Evolutionary conservation across 441 rosid species (phyloP), one percentile per base, ranked within the genome.

Genomic region (Cnidoscolus chayamansa): DNA sequence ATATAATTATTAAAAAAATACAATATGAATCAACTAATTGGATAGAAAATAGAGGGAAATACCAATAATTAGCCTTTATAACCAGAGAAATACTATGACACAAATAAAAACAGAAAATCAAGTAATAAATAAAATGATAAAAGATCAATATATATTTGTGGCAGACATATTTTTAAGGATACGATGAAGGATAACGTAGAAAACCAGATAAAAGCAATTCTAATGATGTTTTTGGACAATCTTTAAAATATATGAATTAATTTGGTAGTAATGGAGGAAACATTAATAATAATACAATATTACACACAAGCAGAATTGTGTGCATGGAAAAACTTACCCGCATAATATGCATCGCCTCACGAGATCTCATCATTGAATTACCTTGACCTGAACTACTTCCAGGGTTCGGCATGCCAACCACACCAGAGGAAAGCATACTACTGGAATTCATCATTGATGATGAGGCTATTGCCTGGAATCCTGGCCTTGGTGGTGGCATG

Each of bases 401-500:
- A 77, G 89, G 76, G 78, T 79, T 87, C 76, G 90, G 86, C 82
- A 91, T 80, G 78, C 96, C 97, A 61, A 67, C 92, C 86, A 83
- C 73, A 72, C 86, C 80, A 76, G 97, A 82, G 75, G 99, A 83
- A 78, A 87, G 87, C 89, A 91, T 84, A 77, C 82, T 84, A 45
- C 87, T 83, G 71, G 92, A 83, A 76, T 81, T 90, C 79, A 90
- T 80, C 85, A 88, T 70, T 48, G 95, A 76, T 45, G 98, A 83
- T 67, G 98, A 86, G 80, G 84, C 78, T 77, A 87, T 81, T 74
- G 92, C 97, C 77, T 84, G 98, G 82, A 86, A 86, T 5, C 92
- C 97, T 60, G 98, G 89, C 79, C 97, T 88, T 53, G 98, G 70
- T 78, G 86, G 67, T 71, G 95, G 87, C 89, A 96, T 78, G 82